Base-by-base conservation (phyloP, 163 green algal genomes). In the Chlorella variabilis region DNA sequence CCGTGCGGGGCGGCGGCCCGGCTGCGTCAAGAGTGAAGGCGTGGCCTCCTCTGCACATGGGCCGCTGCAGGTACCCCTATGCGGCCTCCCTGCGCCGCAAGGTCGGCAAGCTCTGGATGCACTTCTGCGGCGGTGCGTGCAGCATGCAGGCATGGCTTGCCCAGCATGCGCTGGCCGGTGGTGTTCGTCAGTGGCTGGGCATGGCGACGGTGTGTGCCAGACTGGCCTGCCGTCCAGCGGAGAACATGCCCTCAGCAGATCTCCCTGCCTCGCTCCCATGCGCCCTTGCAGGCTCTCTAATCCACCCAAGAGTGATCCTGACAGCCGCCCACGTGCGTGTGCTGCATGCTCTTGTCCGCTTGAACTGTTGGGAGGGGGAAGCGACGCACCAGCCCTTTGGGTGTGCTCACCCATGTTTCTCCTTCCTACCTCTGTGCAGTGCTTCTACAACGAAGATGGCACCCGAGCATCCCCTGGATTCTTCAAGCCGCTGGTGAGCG, bases 51-150 rank as follows among this genome's bases (percentile, higher is more conserved):
- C n/a, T n/a, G n/a, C n/a, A n/a, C n/a, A n/a, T n/a, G n/a, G n/a
- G n/a, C n/a, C n/a, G n/a, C 11, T 62, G 42, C 68, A 75, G 68
- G 42, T 77, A 77, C 21, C 70, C 70, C 11, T 77, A 77, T 23
- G 58, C 58, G 0, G 70, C 56, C 6, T 66, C 45, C 2, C 48
- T 77, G n/a, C 48, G 70, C 6, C 18, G 23, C 7, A n/a, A 34
- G 3, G 49, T 4, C 29, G n/a, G n/a, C 59, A 67, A 39, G 29
- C 29, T 17, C 45, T 54, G 11, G 20, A 11, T 63, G 1, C 70
- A 77, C 21, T 77, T 77, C 17, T 77, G 70, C 29, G 70, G 70
- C 2, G 70, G 59, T 67, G 29, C 38, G 59, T n/a, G n/a, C n/a
- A n/a, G n/a, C n/a, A n/a, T n/a, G n/a, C n/a, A n/a, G n/a, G n/a